Evolutionary conservation across 164 flowering plant species (phyloP), one percentile per base, ranked within the genome.

Genomic region (Chimonanthus praecox): DNA sequence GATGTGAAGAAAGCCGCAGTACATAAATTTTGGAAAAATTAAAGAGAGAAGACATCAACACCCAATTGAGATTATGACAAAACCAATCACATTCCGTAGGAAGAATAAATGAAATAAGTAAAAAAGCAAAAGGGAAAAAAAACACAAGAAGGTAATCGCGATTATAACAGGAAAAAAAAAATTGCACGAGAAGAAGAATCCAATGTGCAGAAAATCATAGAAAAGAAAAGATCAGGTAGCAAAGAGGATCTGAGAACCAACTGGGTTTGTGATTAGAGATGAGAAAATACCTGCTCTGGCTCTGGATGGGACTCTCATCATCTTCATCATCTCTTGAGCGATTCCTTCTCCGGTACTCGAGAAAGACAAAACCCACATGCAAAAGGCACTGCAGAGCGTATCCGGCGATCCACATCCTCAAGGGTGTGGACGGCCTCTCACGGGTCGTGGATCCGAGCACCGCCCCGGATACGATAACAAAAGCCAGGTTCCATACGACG

Each of bases 391-490:
- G 91, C 15, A 88, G 20, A 51, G 88, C 86, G 71, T 90, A 90
- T 61, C 92, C 92, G 65, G 46, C 77, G 47, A 88, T 72, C 95
- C 95, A 90, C 71, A 85, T 63, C 83, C 95, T 80, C 68, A 89
- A 69, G 15, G 95, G 95, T 33, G 85, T 84, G 11, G 86, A 74
- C 0, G 95, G 95, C 43, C 74, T 71, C 77, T 90, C 92, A 4
- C 60, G 45, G 45, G 78, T 1, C 0, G 92, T 78, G 16, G 80
- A 75, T 4, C 77, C 47, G 0, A 90, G 82, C 63, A 87, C 88
- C 9, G 78, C 77, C 3, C 66, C 43, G 2, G 95, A 79, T 8
- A 87, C 88, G 61, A 83, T 4, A 2, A 85, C 84, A 71, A 90
- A 90, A 0, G 91, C 83, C 74, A 89, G 58, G 79, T 90, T 90